These are phyloP conservation scores for Alopecurus myosuroides DNA, from an alignment of 176 grass and related monocot genomes.

Conservation along the genomic window DNA sequence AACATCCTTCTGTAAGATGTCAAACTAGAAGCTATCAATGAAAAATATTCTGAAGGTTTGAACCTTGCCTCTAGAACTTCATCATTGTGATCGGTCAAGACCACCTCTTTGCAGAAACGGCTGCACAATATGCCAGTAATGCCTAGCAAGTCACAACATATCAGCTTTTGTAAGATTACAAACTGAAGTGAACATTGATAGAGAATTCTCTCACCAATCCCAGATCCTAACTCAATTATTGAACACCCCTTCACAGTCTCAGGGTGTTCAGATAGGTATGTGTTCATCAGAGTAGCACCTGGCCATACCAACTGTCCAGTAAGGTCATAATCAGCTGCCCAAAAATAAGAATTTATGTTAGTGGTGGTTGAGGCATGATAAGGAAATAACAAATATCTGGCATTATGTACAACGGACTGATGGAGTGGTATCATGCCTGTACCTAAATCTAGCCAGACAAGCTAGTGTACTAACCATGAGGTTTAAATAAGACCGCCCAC, in stretches of 20 bases:
- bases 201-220: constrained; percentile 63
- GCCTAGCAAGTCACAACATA: constrained; percentile 49
- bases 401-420: not conserved
- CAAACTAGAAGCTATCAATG: not conserved
- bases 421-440: not conserved
- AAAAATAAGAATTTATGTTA: constrained; percentile 24
- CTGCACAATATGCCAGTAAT: constrained; percentile 91
- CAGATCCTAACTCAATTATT: constrained; percentile 83
- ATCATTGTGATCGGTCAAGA: constrained; percentile 93
- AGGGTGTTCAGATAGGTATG: constrained; percentile 75
- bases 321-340: constrained; percentile 93
- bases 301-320: constrained; percentile 96
- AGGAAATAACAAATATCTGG: not conserved
- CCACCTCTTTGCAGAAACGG: constrained; percentile 61
- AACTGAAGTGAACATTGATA: constrained; percentile 3
- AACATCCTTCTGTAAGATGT: not conserved
- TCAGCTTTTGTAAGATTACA: constrained; percentile 17
- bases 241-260: constrained; percentile 60
- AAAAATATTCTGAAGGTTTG: constrained; percentile 9
- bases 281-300: constrained; percentile 87
- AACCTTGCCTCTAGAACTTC: constrained; percentile 92
- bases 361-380: not conserved
- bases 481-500: not conserved
- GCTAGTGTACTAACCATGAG: not conserved
- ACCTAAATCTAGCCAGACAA: constrained; percentile 13